Conservation (phyloP, 2,329 filamentous ascomycete species). For the Penicillium sp. region DNA sequence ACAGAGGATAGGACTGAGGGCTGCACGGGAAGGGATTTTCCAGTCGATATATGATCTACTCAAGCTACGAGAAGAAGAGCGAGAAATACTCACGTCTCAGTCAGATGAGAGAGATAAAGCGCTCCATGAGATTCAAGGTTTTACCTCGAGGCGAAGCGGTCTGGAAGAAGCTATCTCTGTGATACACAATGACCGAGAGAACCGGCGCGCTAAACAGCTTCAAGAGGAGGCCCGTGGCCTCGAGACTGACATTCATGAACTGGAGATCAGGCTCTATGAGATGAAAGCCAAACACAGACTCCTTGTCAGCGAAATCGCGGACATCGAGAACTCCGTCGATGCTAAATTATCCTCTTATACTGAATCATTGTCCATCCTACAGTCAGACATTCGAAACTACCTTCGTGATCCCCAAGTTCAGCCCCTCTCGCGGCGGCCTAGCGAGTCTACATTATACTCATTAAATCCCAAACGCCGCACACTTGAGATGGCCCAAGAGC, state of each 20-base stretch:
- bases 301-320: conserved; percentile 53
- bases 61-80: conserved; percentile 57
- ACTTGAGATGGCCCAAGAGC: conserved; percentile 59
- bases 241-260: conserved; percentile 56
- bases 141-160: conserved; percentile 51
- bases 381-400: conserved; percentile 55
- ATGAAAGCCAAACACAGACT: conserved; percentile 56
- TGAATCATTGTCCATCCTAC: conserved; percentile 54
- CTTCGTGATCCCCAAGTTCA: conserved; percentile 49
- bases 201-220: conserved; percentile 45
- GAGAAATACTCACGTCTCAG: conserved; percentile 50
- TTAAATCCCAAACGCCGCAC: conserved; percentile 59
- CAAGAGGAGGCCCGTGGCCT: conserved; percentile 53
- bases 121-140: conserved; percentile 52
- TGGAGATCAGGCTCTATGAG: conserved; percentile 56
- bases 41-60: conserved; percentile 58
- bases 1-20: conserved; percentile 53
- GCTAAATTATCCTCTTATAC: conserved; percentile 61
- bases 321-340: conserved; percentile 58
- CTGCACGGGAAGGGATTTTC: conserved; percentile 57
- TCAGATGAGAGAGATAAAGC: conserved; percentile 47
- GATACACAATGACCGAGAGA: conserved; percentile 50
- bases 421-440: conserved; percentile 33
- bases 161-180: conserved; percentile 52
- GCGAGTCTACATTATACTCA: conserved; percentile 47